Conservation (phyloP, 208 protist species). For the Leishmania tarentolae region DNA sequence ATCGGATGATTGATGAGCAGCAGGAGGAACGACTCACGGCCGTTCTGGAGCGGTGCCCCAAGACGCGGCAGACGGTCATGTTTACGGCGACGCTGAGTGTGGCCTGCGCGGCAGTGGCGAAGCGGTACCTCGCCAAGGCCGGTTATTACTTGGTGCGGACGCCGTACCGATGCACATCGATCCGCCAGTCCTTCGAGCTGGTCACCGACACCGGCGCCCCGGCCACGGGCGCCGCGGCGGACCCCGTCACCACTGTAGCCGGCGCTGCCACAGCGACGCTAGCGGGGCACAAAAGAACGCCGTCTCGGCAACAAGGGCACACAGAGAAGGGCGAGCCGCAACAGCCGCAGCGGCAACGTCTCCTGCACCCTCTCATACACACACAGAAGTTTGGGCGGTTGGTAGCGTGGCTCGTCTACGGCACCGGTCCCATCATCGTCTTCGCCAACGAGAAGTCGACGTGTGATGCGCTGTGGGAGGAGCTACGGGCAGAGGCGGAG, state of each 20-base stretch:
- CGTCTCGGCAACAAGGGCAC: slow-evolving; percentile 8
- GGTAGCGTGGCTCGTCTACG: slow-evolving; percentile 71
- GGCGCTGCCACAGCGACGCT: background rate
- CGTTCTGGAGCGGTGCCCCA: slow-evolving; percentile 85
- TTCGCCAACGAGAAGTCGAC: slow-evolving; percentile 79
- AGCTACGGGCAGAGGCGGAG: slow-evolving; percentile 58
- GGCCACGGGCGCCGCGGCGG: slow-evolving; percentile 2
- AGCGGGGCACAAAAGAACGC: background rate
- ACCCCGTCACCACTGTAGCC: background rate
- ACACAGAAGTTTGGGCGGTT: slow-evolving; percentile 76
- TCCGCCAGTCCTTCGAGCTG: slow-evolving; percentile 78
- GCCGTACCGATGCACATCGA: slow-evolving; percentile 59
- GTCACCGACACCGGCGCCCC: slow-evolving; percentile 22
- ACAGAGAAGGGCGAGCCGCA: background rate
- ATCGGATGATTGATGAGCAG: slow-evolving; percentile 95
- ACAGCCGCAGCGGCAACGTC: slow-evolving; percentile 22
- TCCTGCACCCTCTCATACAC: slow-evolving; percentile 47
- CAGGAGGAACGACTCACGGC: slow-evolving; percentile 87
- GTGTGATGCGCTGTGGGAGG: slow-evolving; percentile 74
- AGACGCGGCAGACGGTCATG: slow-evolving; percentile 92
- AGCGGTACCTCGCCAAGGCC: slow-evolving; percentile 57
- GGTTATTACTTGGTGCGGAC: slow-evolving; percentile 76
- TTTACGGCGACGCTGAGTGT: slow-evolving; percentile 97
- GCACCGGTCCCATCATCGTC: slow-evolving; percentile 59
- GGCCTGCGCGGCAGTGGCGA: slow-evolving; percentile 56